Base-by-base conservation (phyloP, 805 yeast species). In the Metschnikowia anglica region DNA sequence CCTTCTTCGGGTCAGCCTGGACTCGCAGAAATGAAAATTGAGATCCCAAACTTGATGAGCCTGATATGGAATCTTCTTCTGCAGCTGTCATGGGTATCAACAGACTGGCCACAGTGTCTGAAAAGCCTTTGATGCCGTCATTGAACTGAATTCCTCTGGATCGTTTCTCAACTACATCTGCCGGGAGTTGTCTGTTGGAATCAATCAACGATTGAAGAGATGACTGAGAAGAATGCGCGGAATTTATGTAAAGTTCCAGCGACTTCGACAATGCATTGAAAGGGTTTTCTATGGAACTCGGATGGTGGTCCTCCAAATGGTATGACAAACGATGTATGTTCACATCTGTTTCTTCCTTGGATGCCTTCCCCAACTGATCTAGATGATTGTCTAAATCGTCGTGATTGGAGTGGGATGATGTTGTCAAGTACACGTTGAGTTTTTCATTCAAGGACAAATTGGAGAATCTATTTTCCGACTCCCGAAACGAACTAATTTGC, bases 41-140 rank as follows among this genome's bases (percentile, higher is more conserved):
- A 4, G 46, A 37, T 9, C 41, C 47, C 11, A 47, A 32, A n/a
- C 38, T 32, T 15, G 46, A 34, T 1, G 26, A 20, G 28, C 42
- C 53, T 3, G 45, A 38, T 19, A 47, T 35, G 7, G 48, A 34
- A 13, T 53, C 52, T 3, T 50, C 50, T 8, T 43, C 49, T 8
- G 32, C 34, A 3, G 21, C 34, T 11, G 53, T 44, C 20, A 35
- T 8, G 9, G 70, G 72, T 13, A 67, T 54, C 28, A 70, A 49
- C 43, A 58, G 52, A 29, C 57, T 65, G 9, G 70, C 73, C 40
- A 66, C 38, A 18, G 61, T 60, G 47, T 70, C 71, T 2, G 72
- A 52, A 29, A 70, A 67, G 1, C 74, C 76, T 44, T 66, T 66
- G 27, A 70, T 67, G 3, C 76, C 76, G 46, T 70, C 74, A 44